Base-by-base conservation (phyloP, 768 basidiomycete genomes). In the Mycena galericulata region DNA sequence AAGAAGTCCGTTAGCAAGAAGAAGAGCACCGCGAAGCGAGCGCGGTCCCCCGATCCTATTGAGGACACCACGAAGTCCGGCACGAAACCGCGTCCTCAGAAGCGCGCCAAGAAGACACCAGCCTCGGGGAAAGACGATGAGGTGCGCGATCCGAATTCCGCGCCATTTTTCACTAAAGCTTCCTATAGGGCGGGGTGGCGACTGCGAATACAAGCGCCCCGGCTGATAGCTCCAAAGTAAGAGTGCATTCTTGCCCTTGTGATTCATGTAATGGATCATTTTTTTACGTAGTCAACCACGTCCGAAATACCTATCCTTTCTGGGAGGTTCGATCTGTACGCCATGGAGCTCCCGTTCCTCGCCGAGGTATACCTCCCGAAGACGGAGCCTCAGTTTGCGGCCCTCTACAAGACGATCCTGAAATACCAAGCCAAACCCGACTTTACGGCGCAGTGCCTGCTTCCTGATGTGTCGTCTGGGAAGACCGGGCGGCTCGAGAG, bases 311-410 rank as follows among this genome's bases (percentile, higher is more conserved):
- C 63, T 26, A 54, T 51, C 4, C 66, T 67, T 15, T 73, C 75
- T 9, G 82, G 83, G 7, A 82, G 77, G 45, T 82, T 83, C 46
- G 83, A 83, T 72, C 47, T 83, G 36, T 83, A 83, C 62, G 75
- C 74, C 20, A 83, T 82, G 81, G 75, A 77, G 43, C 70, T 84
- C 26, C 78, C 81, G 2, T 79, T 78, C 69, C 78, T 83, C 30
- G 56, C 71, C 68, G 77, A 76, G 26, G 74, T 77, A 43, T 83
- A 78, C 69, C 59, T 76, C 17, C 79, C 81, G 17, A 26, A 22
- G 4, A 29, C 64, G 15, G 51, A 70, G 8, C 77, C 78, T 4
- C 55, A 76, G 43, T 78, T 79, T 24, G 74, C 75, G 20, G 75
- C 74, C 0, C 71, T 83, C 20, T 78, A 83, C 54, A 70, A 83